phyloP scores from a whole-genome alignment of 805 yeast genomes.

The Spathaspora sp. region DNA sequence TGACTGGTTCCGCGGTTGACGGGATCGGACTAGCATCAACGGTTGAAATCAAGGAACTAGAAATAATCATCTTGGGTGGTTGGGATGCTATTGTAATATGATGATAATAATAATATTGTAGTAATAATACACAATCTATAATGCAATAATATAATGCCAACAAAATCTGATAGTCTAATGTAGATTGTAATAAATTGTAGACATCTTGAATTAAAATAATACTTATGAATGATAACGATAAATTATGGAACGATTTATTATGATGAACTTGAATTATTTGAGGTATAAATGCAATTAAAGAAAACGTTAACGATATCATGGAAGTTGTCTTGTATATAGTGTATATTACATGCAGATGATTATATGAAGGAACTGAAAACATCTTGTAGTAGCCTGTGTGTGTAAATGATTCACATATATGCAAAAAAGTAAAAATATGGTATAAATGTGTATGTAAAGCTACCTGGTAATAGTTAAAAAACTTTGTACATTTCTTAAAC shows the following conservation, averaged over 20 bases:
- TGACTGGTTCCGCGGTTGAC: neutral
- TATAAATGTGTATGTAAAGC: too few relatives aligned
- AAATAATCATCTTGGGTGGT: neutral
- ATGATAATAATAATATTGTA: conserved; percentile 70
- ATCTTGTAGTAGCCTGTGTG: too few relatives aligned
- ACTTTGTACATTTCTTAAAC: too few relatives aligned
- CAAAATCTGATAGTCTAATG: conserved; percentile 74
- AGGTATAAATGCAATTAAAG: conserved; percentile 74
- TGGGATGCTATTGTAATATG: neutral
- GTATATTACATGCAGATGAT: neutral
- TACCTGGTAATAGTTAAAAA: too few relatives aligned
- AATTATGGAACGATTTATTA: neutral
- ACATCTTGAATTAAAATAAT: conserved; percentile 1
- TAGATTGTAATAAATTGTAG: neutral
- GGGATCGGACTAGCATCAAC: neutral
- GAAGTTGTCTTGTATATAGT: conserved; percentile 11
- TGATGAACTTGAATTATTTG: conserved; percentile 41
- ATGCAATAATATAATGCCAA: conserved; percentile 70
- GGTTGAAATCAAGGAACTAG: neutral
- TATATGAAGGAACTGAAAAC: neutral
- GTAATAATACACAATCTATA: conserved; percentile 64
- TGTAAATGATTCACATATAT: too few relatives aligned
- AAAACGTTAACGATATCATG: conserved; percentile 44
- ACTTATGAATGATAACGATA: conserved; percentile 1
- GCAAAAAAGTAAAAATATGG: too few relatives aligned